Conservation (phyloP, 164 flowering plant genomes). For the Vitis labrusca region DNA sequence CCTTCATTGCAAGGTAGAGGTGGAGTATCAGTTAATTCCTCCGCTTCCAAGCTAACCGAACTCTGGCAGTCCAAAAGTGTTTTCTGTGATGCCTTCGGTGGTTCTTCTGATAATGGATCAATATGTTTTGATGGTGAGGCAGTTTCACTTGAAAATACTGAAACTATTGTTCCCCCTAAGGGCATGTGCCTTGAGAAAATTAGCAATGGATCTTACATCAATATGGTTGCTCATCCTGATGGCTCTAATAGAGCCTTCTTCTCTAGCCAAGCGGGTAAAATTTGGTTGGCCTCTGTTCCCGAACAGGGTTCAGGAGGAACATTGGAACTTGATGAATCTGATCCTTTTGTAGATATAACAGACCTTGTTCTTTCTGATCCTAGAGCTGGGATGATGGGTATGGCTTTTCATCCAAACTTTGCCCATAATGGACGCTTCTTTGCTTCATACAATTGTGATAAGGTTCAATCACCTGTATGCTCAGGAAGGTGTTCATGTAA, state of each 20-base stretch:
- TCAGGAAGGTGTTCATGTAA: slow-evolving; percentile 52
- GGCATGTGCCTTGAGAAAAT: slow-evolving; percentile 43
- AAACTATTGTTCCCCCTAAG: slow-evolving; percentile 4
- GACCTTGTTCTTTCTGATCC: slow-evolving; percentile 31
- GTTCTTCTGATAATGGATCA: slow-evolving; percentile 18
- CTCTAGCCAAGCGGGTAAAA: slow-evolving; percentile 33
- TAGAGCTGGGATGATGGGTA: slow-evolving; percentile 39
- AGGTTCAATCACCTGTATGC: slow-evolving; percentile 28
- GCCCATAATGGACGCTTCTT: slow-evolving; percentile 45
- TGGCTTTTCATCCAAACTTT: slow-evolving; percentile 55
- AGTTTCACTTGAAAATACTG: slow-evolving; percentile 11
- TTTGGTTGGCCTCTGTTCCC: slow-evolving; percentile 43
- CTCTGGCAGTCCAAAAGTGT: slow-evolving; percentile 26
- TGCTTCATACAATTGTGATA: slow-evolving; percentile 46
- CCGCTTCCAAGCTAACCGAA: slow-evolving; percentile 51
- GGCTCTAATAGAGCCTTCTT: slow-evolving; percentile 50
- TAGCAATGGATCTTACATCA: slow-evolving; percentile 33
- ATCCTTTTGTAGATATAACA: slow-evolving; percentile 44
- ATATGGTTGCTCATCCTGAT: slow-evolving; percentile 52
- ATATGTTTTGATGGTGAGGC: slow-evolving; percentile 26
- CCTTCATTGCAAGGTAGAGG: slow-evolving; percentile 28
- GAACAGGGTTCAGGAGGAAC: slow-evolving; percentile 28
- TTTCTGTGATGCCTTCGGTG: slow-evolving; percentile 35
- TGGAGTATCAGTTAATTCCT: slow-evolving; percentile 36
- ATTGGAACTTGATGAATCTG: slow-evolving; percentile 29